phyloP scores from a whole-genome alignment of 805 yeast genomes.

The Pichia nanzhaoensis region DNA sequence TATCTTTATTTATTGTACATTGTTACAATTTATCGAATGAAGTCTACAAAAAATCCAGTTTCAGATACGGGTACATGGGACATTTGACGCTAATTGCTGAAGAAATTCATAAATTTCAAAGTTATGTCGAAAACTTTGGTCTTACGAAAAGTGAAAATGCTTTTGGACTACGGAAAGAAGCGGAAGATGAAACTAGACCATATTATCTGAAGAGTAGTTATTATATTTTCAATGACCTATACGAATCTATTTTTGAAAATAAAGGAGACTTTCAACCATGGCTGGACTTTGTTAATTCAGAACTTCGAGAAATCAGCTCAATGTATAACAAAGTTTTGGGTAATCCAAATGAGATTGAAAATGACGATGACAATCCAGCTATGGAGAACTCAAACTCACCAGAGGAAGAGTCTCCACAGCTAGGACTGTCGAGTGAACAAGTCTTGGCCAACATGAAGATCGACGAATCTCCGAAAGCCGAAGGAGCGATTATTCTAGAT shows the following conservation, averaged over 20 bases:
- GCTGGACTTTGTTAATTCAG: conserved; percentile 45
- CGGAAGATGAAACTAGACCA: conserved; percentile 21
- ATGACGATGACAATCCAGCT: conserved; percentile 2
- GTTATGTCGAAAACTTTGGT: conserved; percentile 31
- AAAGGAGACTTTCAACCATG: conserved; percentile 29
- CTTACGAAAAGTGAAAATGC: conserved; percentile 29
- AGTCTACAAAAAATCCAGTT: conserved; percentile 31
- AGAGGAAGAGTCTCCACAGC: conserved; percentile 3
- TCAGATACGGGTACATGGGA: conserved; percentile 55
- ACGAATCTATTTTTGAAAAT: conserved; percentile 24
- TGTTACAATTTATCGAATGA: conserved; percentile 26
- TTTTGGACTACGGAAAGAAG: conserved; percentile 25
- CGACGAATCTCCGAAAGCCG: conserved; percentile 17
- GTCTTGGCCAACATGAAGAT: conserved; percentile 15
- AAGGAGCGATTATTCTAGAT: conserved; percentile 29
- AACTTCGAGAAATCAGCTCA: conserved; percentile 45
- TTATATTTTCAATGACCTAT: conserved; percentile 29
- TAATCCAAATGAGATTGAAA: conserved; percentile 31
- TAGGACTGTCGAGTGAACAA: conserved; percentile 12
- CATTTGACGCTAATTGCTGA: conserved; percentile 52
- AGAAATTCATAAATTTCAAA: conserved; percentile 49
- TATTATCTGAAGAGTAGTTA: conserved; percentile 29
- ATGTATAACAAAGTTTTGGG: conserved; percentile 54
- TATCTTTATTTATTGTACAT: conserved; percentile 26
- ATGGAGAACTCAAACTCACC: conserved; percentile 5